These are phyloP conservation scores for Rhizoclosmatium sp. DNA, from an alignment of 192 early-diverging fungal species.

Conservation along the genomic window DNA sequence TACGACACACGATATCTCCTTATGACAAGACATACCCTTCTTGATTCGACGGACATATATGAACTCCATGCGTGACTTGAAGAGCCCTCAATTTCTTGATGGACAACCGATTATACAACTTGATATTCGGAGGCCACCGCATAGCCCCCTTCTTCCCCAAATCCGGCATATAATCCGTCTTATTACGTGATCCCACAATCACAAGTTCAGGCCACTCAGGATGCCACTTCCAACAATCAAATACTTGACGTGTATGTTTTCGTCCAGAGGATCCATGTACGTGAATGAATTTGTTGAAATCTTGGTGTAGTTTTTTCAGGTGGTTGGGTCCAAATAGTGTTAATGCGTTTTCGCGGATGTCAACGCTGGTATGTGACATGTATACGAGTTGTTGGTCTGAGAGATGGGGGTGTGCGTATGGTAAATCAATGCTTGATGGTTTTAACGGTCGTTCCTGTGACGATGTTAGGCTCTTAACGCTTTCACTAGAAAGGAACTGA, in stretches of 20 bases:
- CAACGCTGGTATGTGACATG: slow-evolving; percentile 8
- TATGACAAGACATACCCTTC: not conserved
- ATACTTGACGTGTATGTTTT: slow-evolving; percentile 18
- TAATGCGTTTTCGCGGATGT: not conserved
- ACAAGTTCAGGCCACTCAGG: slow-evolving; percentile 10
- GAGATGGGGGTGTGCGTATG: not conserved
- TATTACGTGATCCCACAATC: not conserved
- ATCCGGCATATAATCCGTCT: not conserved
- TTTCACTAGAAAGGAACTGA: not conserved
- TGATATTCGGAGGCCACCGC: not conserved
- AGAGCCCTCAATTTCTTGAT: not conserved
- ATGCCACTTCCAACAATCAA: slow-evolving; percentile 8
- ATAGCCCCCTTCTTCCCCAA: not conserved
- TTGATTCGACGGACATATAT: slow-evolving; percentile 14
- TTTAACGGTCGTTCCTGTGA: not conserved
- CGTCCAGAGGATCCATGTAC: not conserved
- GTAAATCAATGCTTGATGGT: not conserved
- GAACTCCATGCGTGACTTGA: slow-evolving; percentile 1
- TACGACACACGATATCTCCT: too few relatives aligned
- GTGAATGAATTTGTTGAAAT: slow-evolving; percentile 13
- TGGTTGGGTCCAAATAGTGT: not conserved
- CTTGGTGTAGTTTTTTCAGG: not conserved
- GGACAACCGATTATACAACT: not conserved
- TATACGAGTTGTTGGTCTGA: not conserved
- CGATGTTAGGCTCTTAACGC: not conserved